Evolutionary conservation across 1,139 yeast genomes (phyloP).

Genomic region (Pichia sp.): DNA sequence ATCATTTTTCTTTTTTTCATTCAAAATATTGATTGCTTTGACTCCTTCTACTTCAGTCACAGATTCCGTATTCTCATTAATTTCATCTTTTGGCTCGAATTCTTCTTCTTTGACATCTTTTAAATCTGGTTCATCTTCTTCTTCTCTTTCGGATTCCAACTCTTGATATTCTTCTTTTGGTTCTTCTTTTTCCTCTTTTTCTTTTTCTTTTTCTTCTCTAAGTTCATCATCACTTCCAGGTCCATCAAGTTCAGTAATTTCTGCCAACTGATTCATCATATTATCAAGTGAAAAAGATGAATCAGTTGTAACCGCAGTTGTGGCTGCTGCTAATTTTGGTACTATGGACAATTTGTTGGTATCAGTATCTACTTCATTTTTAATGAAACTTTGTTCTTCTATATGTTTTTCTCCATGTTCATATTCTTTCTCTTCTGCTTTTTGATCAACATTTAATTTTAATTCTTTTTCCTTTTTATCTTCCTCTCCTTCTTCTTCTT

Average conservation of each 20-base stretch:
- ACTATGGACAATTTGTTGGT: background rate
- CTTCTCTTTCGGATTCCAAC: background rate
- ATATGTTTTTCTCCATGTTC: conserved; percentile 1
- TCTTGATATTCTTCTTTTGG: conserved; percentile 25
- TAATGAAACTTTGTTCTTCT: background rate
- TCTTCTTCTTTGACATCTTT: background rate
- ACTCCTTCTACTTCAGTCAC: background rate
- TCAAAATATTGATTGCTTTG: background rate
- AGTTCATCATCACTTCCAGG: background rate
- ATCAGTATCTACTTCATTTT: too few species aligned
- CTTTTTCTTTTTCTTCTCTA: conserved; percentile 23
- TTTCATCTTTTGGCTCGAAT: background rate
- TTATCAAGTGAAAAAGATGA: background rate
- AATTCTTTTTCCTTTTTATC: conserved; percentile 2
- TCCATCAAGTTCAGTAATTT: conserved; percentile 9
- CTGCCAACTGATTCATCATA: conserved; percentile 1
- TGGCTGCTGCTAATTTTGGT: background rate
- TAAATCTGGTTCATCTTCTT: background rate
- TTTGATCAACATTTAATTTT: background rate
- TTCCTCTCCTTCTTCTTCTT: conserved; percentile 4
- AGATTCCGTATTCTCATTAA: background rate
- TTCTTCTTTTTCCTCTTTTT: conserved; percentile 38
- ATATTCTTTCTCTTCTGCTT: background rate
- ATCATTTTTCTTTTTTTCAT: background rate
- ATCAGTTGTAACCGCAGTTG: background rate